Percentiles rank a stretch among this genome's conserved stretches.
Evolutionary conservation across 345 rosid genomes (phyloP).

Genomic region (Euphorbia pulcherrima): DNA sequence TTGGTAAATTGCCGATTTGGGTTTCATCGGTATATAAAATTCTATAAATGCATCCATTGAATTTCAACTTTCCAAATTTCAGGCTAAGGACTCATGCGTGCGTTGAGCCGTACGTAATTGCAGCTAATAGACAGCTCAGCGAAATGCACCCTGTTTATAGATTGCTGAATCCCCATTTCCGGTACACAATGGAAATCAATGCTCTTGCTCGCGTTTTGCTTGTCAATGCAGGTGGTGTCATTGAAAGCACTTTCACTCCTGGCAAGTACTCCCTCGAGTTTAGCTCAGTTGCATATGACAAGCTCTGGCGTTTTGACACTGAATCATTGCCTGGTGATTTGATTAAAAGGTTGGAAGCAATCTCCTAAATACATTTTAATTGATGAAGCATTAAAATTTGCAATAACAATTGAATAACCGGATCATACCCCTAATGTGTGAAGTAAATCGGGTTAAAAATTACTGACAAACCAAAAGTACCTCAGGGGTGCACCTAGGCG

Average conservation of each 20-base stretch:
- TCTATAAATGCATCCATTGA: too few species aligned
- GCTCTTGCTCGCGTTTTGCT: conserved; percentile 55
- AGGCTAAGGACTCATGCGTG: conserved; percentile 10
- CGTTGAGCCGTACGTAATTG: conserved; percentile 59
- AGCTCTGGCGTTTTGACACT: conserved; percentile 44
- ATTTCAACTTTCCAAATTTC: background rate
- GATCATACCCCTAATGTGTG: too few species aligned
- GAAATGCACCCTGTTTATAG: conserved; percentile 58
- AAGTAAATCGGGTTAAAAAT: too few species aligned
- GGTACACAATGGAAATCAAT: conserved; percentile 72
- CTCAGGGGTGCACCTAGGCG: too few species aligned
- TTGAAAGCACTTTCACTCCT: conserved; percentile 51
- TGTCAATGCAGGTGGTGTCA: conserved; percentile 50
- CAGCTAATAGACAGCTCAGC: conserved; percentile 57
- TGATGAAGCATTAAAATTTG: too few species aligned
- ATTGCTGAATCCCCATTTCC: conserved; percentile 58
- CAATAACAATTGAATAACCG: too few species aligned
- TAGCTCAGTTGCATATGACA: conserved; percentile 47
- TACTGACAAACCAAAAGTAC: too few species aligned
- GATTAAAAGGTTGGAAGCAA: conserved; percentile 33
- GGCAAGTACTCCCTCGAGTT: conserved; percentile 48
- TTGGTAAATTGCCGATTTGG: conserved; percentile 34
- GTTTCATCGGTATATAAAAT: too few species aligned
- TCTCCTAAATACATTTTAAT: background rate
- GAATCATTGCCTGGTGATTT: conserved; percentile 48